A percentile compares a stretch with the other conserved stretches of the same genome.
phyloP scores from a whole-genome alignment of 1,139 yeast species.

The Protomyces gravidus region DNA sequence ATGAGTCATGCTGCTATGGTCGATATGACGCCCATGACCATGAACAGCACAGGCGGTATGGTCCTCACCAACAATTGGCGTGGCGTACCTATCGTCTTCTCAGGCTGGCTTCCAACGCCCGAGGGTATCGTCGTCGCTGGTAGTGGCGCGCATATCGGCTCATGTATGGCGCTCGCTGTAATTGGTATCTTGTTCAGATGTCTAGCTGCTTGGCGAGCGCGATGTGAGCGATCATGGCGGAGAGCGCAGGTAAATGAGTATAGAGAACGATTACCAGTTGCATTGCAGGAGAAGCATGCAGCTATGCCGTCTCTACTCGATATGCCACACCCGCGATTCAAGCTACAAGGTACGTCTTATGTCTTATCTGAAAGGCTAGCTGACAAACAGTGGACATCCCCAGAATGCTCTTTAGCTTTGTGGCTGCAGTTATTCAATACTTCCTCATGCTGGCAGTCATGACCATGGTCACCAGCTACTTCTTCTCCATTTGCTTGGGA shows the following conservation, averaged over 20 bases:
- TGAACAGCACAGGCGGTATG: slow-evolving; percentile 1
- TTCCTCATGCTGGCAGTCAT: neutral
- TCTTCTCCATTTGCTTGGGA: neutral
- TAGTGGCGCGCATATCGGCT: neutral
- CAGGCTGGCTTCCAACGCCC: neutral
- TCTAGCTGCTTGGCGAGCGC: neutral
- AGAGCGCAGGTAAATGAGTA: neutral
- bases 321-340: neutral
- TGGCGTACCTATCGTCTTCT: neutral
- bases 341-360: neutral
- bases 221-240: neutral
- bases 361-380: too few species aligned
- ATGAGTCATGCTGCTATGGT: neutral
- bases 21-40: neutral
- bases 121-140: neutral
- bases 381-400: neutral
- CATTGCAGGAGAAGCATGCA: neutral
- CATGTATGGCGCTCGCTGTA: neutral
- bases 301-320: neutral
- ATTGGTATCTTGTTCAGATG: neutral
- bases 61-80: neutral
- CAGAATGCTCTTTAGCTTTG: neutral
- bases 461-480: neutral
- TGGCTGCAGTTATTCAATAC: neutral
- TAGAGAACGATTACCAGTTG: neutral